A percentile compares a stretch with the other conserved stretches of the same genome.
Evolutionary conservation across 1,139 yeast species (phyloP).

Genomic region (Geotrichum phurueaensis): DNA sequence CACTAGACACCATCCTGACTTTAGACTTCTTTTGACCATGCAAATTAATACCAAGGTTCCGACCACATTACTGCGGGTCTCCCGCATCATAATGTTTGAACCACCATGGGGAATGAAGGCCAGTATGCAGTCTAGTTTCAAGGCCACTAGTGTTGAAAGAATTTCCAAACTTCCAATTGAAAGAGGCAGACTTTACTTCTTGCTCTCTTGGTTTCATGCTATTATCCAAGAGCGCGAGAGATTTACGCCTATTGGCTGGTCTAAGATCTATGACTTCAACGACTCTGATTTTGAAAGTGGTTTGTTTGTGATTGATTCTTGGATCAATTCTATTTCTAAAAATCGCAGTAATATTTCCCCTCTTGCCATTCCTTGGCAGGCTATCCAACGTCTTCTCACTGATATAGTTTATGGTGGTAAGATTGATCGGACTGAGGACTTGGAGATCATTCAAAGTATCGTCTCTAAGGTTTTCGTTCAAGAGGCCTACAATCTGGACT

Average conservation of each 20-base stretch:
- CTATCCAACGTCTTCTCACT: slow-evolving; percentile 46
- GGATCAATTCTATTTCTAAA: slow-evolving; percentile 34
- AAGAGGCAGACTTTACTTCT: slow-evolving; percentile 45
- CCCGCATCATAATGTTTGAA: slow-evolving; percentile 55
- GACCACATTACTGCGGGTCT: slow-evolving; percentile 45
- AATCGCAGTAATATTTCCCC: slow-evolving; percentile 43
- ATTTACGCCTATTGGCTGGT: slow-evolving; percentile 59
- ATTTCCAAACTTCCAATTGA: slow-evolving; percentile 40
- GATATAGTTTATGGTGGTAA: slow-evolving; percentile 71
- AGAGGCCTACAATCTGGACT: slow-evolving; percentile 37
- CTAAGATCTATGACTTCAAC: slow-evolving; percentile 58
- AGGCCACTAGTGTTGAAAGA: slow-evolving; percentile 25
- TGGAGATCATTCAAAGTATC: slow-evolving; percentile 29
- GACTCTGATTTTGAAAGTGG: slow-evolving; percentile 67
- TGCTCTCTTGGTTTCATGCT: slow-evolving; percentile 67
- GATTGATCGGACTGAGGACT: slow-evolving; percentile 48
- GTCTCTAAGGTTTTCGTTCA: slow-evolving; percentile 34
- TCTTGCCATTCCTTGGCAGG: slow-evolving; percentile 52
- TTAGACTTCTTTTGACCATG: slow-evolving; percentile 58
- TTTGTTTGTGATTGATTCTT: slow-evolving; percentile 40
- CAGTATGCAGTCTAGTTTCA: slow-evolving; percentile 38
- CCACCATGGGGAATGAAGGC: slow-evolving; percentile 55
- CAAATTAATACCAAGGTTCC: slow-evolving; percentile 50
- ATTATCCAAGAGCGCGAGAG: slow-evolving; percentile 53
- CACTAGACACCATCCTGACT: slow-evolving; percentile 31